Evolutionary conservation across 768 basidiomycete species (phyloP), one percentile per base, ranked within the genome.

Genomic region (Calocybe cyanea): DNA sequence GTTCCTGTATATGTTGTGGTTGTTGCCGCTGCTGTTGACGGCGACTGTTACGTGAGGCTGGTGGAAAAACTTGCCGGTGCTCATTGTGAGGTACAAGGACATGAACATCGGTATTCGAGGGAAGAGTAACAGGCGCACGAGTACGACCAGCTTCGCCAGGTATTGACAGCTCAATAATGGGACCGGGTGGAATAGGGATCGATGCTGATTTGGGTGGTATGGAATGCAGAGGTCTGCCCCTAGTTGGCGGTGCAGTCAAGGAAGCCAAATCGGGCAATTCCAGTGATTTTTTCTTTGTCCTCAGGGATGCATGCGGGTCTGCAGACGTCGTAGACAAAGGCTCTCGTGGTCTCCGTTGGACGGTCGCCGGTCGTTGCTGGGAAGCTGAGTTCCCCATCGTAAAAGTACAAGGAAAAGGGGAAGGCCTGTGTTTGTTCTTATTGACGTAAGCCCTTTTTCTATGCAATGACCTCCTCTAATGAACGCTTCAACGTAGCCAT

Each of bases 211-310:
- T 68, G 4, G 64, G 50, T 1, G 63, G 55, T 38, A 50, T 46
- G 36, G 52, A 42, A 43, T 52, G 52, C 33, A 35, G 43, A 10
- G 53, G 46, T 4, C 54, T 46, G 2, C 55, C 39, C 0, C 49
- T 45, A n/a, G n/a, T n/a, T 15, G 42, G 48, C 7, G 61, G 53
- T n/a, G 62, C 42, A 1, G 67, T 57, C 6, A 73, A 58, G 2
- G 65, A 66, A 14, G 67, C 71, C 28, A 89, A 80, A 69, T 87
- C 86, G 43, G 86, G 86, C 19, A 89, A 72, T 60, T 89, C 84
- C 15, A 89, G 77, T 0, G 83, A 85, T 59, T 74, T 79, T 65
- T 85, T 86, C 72, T 83, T 87, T 17, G 71, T 69, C 32, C 81
- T 72, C 47, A 87, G 65, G 35, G 84, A 83, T 24, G 71, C 69